A percentile compares a stretch with the other conserved stretches of the same genome.
phyloP scores from a whole-genome alignment of 441 rosid species.

The Jatropha podagrica region DNA sequence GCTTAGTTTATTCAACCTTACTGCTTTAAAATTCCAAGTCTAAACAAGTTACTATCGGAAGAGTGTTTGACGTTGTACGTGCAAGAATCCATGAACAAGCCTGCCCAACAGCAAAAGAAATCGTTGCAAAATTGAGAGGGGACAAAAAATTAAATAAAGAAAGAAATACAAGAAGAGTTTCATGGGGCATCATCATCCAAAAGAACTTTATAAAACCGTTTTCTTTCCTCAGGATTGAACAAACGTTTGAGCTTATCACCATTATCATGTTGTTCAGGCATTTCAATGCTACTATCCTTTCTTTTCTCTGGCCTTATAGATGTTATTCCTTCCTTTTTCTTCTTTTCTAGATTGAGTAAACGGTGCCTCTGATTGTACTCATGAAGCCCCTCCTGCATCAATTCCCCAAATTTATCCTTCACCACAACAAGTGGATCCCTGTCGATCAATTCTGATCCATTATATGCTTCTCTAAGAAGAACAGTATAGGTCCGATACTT shows the following conservation, averaged over 20 bases:
- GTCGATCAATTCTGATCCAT: slow-evolving; percentile 68
- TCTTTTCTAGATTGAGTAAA: slow-evolving; percentile 62
- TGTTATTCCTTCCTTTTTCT: slow-evolving; percentile 51
- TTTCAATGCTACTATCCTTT: slow-evolving; percentile 37
- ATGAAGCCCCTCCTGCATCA: slow-evolving; percentile 90
- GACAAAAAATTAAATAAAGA: neutral
- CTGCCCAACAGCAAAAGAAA: neutral
- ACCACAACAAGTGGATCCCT: slow-evolving; percentile 80
- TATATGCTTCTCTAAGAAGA: slow-evolving; percentile 76
- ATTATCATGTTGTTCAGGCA: slow-evolving; percentile 43
- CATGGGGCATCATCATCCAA: slow-evolving; percentile 48
- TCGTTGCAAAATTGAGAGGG: neutral
- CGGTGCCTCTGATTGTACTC: slow-evolving; percentile 60
- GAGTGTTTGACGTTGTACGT: neutral
- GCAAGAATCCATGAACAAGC: too few species aligned
- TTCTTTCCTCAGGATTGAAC: slow-evolving; percentile 82
- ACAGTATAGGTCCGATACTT: slow-evolving; percentile 82
- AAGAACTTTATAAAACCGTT: slow-evolving; percentile 72
- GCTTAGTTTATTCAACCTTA: too few species aligned
- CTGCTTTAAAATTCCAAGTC: too few species aligned
- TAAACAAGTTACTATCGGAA: neutral
- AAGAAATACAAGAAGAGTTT: neutral
- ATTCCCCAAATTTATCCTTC: slow-evolving; percentile 82
- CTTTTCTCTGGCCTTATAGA: slow-evolving; percentile 34
- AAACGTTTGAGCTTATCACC: slow-evolving; percentile 51